These are phyloP conservation scores for Neonectria ditissima DNA, from an alignment of 2,329 filamentous ascomycete species.

Conservation along the genomic window DNA sequence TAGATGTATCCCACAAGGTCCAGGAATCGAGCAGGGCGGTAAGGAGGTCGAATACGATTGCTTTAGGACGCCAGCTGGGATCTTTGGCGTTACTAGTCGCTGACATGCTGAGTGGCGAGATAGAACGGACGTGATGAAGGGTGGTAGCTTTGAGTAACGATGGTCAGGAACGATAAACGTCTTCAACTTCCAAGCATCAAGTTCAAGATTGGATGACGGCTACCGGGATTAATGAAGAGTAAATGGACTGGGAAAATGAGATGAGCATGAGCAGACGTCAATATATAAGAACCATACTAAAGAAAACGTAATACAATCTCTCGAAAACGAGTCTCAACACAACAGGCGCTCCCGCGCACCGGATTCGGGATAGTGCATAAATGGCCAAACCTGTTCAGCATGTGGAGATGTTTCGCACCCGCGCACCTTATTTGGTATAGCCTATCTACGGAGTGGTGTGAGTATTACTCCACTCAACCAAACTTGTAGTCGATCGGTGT, in stretches of 20 bases:
- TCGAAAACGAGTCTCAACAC: too few relatives aligned
- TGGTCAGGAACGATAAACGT: too few relatives aligned
- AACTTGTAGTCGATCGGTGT: background rate
- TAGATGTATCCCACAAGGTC: constrained; percentile 52
- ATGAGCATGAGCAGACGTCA: background rate
- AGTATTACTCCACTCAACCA: too few relatives aligned
- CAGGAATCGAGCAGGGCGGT: constrained; percentile 55
- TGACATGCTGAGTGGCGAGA: background rate
- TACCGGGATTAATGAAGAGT: too few relatives aligned
- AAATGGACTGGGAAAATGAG: too few relatives aligned
- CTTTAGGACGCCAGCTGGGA: constrained; percentile 47
- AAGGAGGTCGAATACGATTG: constrained; percentile 55
- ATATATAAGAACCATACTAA: background rate
- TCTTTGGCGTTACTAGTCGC: background rate
- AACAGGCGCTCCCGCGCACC: background rate
- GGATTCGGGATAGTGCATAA: background rate
- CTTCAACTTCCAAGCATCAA: too few relatives aligned
- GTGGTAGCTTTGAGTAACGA: background rate
- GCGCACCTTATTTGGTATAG: background rate
- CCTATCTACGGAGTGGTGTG: too few relatives aligned
- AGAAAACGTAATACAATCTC: too few relatives aligned
- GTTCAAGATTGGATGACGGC: too few relatives aligned
- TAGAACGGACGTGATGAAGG: too few relatives aligned
- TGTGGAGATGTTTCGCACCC: background rate
- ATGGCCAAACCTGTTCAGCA: background rate